Conservation (phyloP, 768 basidiomycete species). For the Candolleomyces efflorescens region DNA sequence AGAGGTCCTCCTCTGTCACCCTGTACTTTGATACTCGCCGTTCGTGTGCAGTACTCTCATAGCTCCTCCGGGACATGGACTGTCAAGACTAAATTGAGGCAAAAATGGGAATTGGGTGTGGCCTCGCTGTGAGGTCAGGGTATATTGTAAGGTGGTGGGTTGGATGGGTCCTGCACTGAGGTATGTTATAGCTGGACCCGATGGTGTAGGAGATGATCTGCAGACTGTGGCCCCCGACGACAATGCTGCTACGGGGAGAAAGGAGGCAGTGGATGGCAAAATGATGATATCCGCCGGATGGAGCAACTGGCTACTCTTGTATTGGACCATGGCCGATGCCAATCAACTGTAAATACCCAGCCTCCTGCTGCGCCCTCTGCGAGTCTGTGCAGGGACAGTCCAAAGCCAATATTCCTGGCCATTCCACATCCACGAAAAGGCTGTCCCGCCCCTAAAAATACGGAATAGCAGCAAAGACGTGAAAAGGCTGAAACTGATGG, state of each 20-base stretch:
- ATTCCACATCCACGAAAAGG: too few species aligned
- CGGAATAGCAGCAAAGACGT: too few species aligned
- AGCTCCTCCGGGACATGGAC: constrained; percentile 72
- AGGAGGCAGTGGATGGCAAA: not conserved
- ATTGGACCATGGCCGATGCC: not conserved
- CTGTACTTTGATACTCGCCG: constrained; percentile 71
- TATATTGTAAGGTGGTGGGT: too few species aligned
- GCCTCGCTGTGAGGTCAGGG: not conserved
- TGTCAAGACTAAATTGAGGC: not conserved
- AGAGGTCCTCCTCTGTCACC: constrained; percentile 81
- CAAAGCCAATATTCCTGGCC: too few species aligned
- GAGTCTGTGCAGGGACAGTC: too few species aligned
- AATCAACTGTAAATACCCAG: not conserved
- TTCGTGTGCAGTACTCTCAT: constrained; percentile 66
- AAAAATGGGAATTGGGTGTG: not conserved
- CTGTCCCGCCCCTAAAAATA: too few species aligned
- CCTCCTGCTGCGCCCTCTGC: not conserved
- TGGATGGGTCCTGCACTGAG: not conserved
- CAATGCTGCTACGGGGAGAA: not conserved
- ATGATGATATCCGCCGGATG: not conserved
- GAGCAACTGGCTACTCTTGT: not conserved
- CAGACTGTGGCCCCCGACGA: not conserved
- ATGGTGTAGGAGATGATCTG: too few species aligned
- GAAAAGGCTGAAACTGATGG: not conserved
- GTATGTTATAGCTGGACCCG: not conserved